Base-by-base conservation (phyloP, 495 filamentous ascomycete species). In the Annulohypoxylon bovei region DNA sequence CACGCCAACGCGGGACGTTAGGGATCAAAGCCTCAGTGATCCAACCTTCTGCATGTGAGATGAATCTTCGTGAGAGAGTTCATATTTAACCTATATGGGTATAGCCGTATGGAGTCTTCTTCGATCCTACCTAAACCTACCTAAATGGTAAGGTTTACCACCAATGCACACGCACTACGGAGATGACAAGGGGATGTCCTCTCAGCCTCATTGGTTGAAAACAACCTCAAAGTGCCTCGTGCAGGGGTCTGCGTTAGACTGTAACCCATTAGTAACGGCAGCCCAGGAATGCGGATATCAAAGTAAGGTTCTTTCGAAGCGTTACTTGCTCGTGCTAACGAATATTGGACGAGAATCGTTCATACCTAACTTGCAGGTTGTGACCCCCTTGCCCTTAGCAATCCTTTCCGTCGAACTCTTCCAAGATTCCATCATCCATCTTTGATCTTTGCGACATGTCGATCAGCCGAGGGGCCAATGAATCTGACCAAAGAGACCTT, bases 161-260 rank as follows among this genome's bases (percentile, higher is more conserved):
- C 53, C 46, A 40, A 56, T 71, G 59, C 57, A 60, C 50, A 60
- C 57, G 35, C n/a, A 52, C 23, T 59, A 54, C 32, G 39, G 65
- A 60, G 47, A 30, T 52, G 27, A 9, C 49, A 53, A 20, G 49
- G 49, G 55, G 23, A 0, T 7, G 12, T 25, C 4, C 8, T 20
- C 16, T 46, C 53, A 42, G 39, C 57, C 65, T 46, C 12, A 72
- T 72, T 72, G 70, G 70, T 49, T 18, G 54, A 61, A 72, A 72
- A 72, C 58, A 44, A 65, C 65, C 70, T 72, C 70, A 72, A 72
- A 67, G 63, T 71, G 68, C 62, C 68, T 71, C 68, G 68, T 59
- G 66, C 68, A 71, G 62, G 68, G 68, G 47, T 71, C 37, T 18
- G 44, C 50, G 44, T 46, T 63, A 62, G 46, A 67, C 62, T 62